phyloP scores from a whole-genome alignment of 2,329 filamentous ascomycete genomes.

The Chrysoporthe cubensis region DNA sequence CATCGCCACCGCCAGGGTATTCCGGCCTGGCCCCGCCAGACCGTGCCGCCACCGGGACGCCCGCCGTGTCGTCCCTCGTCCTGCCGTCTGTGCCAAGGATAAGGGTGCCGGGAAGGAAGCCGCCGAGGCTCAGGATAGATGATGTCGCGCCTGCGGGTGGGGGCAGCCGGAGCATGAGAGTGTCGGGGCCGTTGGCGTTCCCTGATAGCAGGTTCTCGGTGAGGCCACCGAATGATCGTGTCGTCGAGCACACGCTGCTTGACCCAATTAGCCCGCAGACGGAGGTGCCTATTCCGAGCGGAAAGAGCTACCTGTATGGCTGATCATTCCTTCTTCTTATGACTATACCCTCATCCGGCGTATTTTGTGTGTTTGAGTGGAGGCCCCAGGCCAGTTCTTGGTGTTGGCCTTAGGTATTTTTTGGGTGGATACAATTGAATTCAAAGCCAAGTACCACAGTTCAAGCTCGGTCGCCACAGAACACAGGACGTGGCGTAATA shows the following conservation, averaged over 20 bases:
- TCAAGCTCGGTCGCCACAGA: not conserved
- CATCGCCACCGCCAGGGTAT: constrained; percentile 30
- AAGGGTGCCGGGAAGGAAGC: constrained; percentile 46
- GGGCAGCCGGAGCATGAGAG: constrained; percentile 34
- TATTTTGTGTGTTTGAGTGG: not conserved
- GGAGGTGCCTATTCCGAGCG: constrained; percentile 41
- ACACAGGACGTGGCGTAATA: constrained; percentile 14
- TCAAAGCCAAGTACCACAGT: not conserved
- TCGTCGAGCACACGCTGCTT: constrained; percentile 28
- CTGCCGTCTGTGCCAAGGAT: constrained; percentile 46
- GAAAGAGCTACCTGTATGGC: constrained; percentile 43
- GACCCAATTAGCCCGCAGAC: not conserved
- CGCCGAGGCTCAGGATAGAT: constrained; percentile 40
- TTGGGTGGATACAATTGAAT: not conserved
- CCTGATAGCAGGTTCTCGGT: constrained; percentile 26
- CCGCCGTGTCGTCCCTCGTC: constrained; percentile 39
- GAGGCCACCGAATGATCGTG: constrained; percentile 24
- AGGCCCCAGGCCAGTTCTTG: not conserved
- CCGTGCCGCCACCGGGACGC: constrained; percentile 26
- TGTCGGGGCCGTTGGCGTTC: constrained; percentile 37
- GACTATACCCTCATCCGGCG: constrained; percentile 5
- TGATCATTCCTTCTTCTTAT: constrained; percentile 23
- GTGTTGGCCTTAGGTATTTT: not conserved
- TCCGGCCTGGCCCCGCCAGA: constrained; percentile 33
- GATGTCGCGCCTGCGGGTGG: constrained; percentile 32